A percentile compares a stretch with the other conserved stretches of the same genome.
Conservation (phyloP, 176 grass and related monocot genomes). For the Poa pratensis region DNA sequence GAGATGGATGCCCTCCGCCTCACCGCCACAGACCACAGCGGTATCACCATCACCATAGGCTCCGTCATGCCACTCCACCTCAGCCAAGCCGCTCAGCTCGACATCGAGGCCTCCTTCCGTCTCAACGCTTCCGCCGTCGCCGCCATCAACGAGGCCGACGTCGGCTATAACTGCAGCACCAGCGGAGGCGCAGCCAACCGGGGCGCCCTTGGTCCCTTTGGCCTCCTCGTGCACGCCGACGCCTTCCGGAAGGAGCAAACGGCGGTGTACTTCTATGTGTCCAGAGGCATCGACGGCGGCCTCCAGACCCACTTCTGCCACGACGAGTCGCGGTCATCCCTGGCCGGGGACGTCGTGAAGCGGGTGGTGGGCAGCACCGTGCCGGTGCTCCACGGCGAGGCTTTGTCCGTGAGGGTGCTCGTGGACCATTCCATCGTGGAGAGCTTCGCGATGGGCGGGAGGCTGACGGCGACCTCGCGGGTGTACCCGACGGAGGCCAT, state of each 20-base stretch:
- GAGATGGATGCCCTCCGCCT: constrained; percentile 55
- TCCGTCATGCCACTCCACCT: constrained; percentile 38
- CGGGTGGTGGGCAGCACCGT: background rate
- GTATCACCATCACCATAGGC: constrained; percentile 41
- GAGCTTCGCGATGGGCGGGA: background rate
- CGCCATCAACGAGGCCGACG: constrained; percentile 17
- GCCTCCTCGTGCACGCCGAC: constrained; percentile 50
- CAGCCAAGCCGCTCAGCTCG: constrained; percentile 46
- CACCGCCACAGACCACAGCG: constrained; percentile 32
- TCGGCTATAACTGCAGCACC: constrained; percentile 55
- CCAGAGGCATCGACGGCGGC: constrained; percentile 3
- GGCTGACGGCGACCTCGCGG: background rate
- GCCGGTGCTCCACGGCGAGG: background rate
- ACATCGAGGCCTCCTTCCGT: constrained; percentile 61
- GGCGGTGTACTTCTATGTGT: constrained; percentile 62
- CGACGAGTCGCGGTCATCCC: background rate
- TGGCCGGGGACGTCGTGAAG: background rate
- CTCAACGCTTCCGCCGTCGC: constrained; percentile 24
- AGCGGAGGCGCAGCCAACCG: constrained; percentile 45
- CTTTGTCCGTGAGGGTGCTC: background rate
- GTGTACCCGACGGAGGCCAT: background rate
- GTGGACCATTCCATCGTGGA: background rate
- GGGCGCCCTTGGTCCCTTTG: constrained; percentile 60
- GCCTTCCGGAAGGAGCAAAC: constrained; percentile 40
- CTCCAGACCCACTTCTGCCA: background rate